Evolutionary conservation across 2,329 filamentous ascomycete genomes (phyloP).

Genomic region (Hypocrella siamensis): DNA sequence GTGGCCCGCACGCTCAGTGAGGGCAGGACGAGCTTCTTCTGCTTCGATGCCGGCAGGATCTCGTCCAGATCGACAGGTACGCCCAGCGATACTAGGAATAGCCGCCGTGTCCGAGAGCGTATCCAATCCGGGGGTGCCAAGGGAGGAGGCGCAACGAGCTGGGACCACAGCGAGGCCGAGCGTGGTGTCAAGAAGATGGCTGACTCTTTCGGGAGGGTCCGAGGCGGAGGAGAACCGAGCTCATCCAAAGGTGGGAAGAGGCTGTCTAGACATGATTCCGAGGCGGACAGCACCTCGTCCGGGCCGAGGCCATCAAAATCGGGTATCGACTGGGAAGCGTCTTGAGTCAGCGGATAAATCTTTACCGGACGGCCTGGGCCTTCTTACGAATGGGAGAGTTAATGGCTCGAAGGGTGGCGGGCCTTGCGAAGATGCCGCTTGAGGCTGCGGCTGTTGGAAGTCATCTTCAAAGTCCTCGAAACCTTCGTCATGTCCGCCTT

Average conservation of each 20-base stretch:
- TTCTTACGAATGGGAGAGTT: slow-evolving; percentile 29
- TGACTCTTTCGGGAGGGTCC: slow-evolving; percentile 35
- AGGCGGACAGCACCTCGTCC: slow-evolving; percentile 43
- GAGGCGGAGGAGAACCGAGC: slow-evolving; percentile 33
- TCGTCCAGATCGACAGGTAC: slow-evolving; percentile 95
- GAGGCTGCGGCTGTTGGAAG: slow-evolving; percentile 39
- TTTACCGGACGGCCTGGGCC: neutral
- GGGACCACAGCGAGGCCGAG: slow-evolving; percentile 86
- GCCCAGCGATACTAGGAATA: slow-evolving; percentile 90
- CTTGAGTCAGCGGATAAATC: neutral
- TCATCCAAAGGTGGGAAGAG: slow-evolving; percentile 48
- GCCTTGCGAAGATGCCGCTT: slow-evolving; percentile 12
- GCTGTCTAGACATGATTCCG: slow-evolving; percentile 49
- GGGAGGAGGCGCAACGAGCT: slow-evolving; percentile 86
- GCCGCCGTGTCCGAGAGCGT: slow-evolving; percentile 78
- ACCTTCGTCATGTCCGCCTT: slow-evolving; percentile 37
- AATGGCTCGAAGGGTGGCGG: slow-evolving; percentile 19
- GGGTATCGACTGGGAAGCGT: slow-evolving; percentile 41
- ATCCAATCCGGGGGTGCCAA: slow-evolving; percentile 97
- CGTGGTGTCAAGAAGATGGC: slow-evolving; percentile 71
- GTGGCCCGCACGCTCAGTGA: slow-evolving; percentile 58
- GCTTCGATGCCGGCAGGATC: slow-evolving; percentile 90
- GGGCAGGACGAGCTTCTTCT: slow-evolving; percentile 91
- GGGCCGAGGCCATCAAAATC: slow-evolving; percentile 47
- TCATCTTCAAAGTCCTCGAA: slow-evolving; percentile 61